Evolutionary conservation across 305 asterid species (phyloP), one percentile per base, ranked within the genome.

Genomic region (Fraxinus floribunda): DNA sequence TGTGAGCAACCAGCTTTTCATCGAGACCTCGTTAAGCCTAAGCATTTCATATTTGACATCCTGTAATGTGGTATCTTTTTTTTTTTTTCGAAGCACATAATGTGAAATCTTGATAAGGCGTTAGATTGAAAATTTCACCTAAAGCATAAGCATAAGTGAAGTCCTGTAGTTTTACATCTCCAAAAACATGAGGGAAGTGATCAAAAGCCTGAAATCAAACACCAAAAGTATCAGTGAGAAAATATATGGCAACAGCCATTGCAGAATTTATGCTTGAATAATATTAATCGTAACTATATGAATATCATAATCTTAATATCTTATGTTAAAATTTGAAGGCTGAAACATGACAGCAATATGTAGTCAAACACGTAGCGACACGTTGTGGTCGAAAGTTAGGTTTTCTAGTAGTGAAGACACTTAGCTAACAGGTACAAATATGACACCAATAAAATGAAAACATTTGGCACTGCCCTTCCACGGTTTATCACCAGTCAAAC

Each of bases 121-220:
- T 55, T 15, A 70, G 73, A 38, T 66, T 34, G 22, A 74, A 81
- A 68, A 46, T 74, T 79, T 44, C 81, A 88, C 93, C 90, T 85
- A 92, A 86, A 46, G 93, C 91, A 83, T 87, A 85, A 30, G 99
- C 99, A 81, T 91, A 88, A 18, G 82, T 79, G 84, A 95, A 95
- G 62, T 90, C 95, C 78, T 83, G 76, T 57, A 90, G 81, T 1
- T 92, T 91, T 66, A 89, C 79, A 79, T 83, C 85, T 80, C 55
- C 74, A 41, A 90, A 86, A 79, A 73, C 38, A 82, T 86, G 79
- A 26, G 90, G 87, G 86, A 85, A 91, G 38, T 44, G 83, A 84
- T 85, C 89, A 78, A 87, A 75, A 84, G 86, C 91, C 93, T 90
- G 88, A 10, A 81, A 84, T 20, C 60, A 75, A 70, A 82, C 55